Evolutionary conservation across 805 yeast species (phyloP), one percentile per base, ranked within the genome.

Genomic region (Nakazawaea laoshanensis): DNA sequence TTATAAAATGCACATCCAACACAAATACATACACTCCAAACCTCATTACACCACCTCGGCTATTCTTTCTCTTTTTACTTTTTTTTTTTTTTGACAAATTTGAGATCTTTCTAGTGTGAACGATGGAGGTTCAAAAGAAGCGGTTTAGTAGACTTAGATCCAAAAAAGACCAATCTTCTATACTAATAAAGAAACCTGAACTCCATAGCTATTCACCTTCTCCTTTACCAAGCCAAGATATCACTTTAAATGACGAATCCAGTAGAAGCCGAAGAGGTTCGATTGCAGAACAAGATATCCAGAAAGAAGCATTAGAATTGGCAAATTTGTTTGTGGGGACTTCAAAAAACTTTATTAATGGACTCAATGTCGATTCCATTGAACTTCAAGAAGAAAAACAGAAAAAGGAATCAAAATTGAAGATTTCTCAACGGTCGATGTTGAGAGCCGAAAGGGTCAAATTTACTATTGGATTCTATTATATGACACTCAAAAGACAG

Each of bases 371-470:
- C 5, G 67, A 66, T 30, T 47, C 59, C 38, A 21, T 48, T 37
- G 30, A 35, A 22, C 24, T 44, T 39, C 16, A 45, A 24, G 33
- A 39, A 14, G 24, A 41, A 3, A 18, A 36, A 11, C 32, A n/a
- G 19, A 15, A 5, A n/a, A 18, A 4, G 19, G 19, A 12, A 16
- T n/a, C n/a, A n/a, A n/a, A n/a, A n/a, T n/a, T n/a, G n/a, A 24
- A 11, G 26, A 11, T 24, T 7, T 24, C 26, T 55, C 71, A 4
- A 53, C 55, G 17, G 45, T 58, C 74, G 1, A 42, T 61, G 9
- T 51, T 58, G 16, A 46, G 79, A 32, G 75, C 74, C 0, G 74
- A 69, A 32, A 60, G 61, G 36, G 74, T 71, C 12, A 63, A 65
- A 36, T 47, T 61, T 9, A 57, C 65, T 44, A 39, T 77, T 7